Evolutionary conservation across 2,329 filamentous ascomycete genomes (phyloP).

Genomic region (Orbilia ellipsospora): DNA sequence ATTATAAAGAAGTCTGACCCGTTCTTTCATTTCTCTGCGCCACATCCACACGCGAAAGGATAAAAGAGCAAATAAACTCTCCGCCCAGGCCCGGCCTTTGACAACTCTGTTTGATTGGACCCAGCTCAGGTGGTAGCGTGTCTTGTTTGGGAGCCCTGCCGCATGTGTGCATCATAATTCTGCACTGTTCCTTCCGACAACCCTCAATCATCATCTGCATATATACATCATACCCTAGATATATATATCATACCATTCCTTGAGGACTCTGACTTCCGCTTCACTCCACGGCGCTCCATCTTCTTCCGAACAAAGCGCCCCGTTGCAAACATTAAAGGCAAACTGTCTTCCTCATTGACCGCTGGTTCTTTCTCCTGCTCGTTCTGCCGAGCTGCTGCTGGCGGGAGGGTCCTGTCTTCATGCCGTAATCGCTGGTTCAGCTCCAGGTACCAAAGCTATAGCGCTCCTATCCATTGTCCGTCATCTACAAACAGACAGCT

Average conservation of each 20-base stretch:
- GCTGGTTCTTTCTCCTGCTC: slow-evolving; percentile 45
- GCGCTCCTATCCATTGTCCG: slow-evolving; percentile 27
- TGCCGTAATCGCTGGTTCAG: slow-evolving; percentile 22
- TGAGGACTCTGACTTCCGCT: slow-evolving; percentile 1
- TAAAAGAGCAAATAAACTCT: no score
- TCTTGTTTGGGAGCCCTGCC: slow-evolving; percentile 36
- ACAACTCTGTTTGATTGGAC: neutral
- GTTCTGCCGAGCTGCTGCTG: slow-evolving; percentile 53
- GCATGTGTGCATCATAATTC: slow-evolving; percentile 41
- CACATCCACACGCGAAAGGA: neutral
- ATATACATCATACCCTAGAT: neutral
- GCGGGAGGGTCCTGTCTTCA: slow-evolving; percentile 45
- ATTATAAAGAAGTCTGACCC: neutral
- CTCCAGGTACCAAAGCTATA: slow-evolving; percentile 33
- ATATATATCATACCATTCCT: neutral
- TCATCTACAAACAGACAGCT: slow-evolving; percentile 16
- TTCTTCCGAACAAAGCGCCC: slow-evolving; percentile 8
- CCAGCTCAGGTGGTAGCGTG: slow-evolving; percentile 8
- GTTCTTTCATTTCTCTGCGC: neutral
- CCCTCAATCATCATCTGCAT: neutral
- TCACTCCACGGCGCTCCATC: neutral
- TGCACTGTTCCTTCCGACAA: slow-evolving; percentile 11
- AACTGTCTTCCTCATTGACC: slow-evolving; percentile 45
- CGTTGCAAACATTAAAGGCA: slow-evolving; percentile 21
- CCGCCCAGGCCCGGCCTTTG: neutral